These are phyloP conservation scores for Aureobasidium sp. DNA, from an alignment of 2,329 filamentous ascomycete genomes.

Conservation along the genomic window DNA sequence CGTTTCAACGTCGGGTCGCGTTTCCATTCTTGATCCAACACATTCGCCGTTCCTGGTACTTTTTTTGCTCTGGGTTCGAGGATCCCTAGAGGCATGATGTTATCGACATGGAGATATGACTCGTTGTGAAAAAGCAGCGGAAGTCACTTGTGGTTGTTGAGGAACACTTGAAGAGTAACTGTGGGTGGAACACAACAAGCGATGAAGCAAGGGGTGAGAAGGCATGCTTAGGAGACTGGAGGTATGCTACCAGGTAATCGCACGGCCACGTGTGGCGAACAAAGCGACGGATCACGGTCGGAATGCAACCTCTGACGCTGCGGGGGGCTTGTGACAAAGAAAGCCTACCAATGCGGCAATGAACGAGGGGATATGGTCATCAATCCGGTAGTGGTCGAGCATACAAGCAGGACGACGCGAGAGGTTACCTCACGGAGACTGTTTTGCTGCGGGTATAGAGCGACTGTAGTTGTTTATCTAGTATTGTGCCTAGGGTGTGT, in stretches of 20 bases:
- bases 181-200: background rate
- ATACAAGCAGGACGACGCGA: too few species aligned
- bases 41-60: constrained; percentile 51
- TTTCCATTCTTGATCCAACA: constrained; percentile 28
- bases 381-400: too few species aligned
- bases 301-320: background rate
- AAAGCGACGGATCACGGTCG: background rate
- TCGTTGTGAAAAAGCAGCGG: background rate
- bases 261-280: constrained; percentile 2
- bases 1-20: constrained; percentile 13
- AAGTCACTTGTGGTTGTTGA: background rate
- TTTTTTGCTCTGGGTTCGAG: constrained; percentile 59
- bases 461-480: background rate
- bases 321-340: background rate
- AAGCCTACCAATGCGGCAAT: background rate
- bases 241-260: background rate
- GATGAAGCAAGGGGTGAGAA: background rate
- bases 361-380: background rate
- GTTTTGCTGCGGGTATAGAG: too few species aligned
- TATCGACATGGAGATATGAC: background rate
- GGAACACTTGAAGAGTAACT: background rate
- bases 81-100: constrained; percentile 60
- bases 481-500: background rate
- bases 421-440: too few species aligned
- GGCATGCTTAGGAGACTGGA: background rate